Percentiles rank a stretch among this genome's conserved stretches.
Evolutionary conservation across 1,139 yeast species (phyloP).

Genomic region (Suhomyces chickasaworum): DNA sequence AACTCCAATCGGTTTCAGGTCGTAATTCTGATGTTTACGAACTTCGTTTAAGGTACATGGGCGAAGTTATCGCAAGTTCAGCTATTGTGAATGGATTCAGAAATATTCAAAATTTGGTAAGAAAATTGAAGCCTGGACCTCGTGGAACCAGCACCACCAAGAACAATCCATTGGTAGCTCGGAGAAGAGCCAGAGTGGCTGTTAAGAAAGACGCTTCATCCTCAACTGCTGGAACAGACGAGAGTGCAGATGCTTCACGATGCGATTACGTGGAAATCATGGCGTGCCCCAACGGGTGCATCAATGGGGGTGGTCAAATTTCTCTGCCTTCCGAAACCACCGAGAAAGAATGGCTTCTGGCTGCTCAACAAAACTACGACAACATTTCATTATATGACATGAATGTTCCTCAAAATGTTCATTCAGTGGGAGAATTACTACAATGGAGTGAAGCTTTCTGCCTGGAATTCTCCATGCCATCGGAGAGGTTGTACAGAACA

Average conservation of each 20-base stretch:
- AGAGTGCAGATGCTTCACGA: constrained; percentile 58
- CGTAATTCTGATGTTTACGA: constrained; percentile 79
- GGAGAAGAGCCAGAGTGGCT: constrained; percentile 40
- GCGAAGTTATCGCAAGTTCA: constrained; percentile 55
- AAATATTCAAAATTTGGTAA: constrained; percentile 88
- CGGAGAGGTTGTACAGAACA: constrained; percentile 45
- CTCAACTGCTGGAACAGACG: constrained; percentile 22
- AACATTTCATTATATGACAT: constrained; percentile 28
- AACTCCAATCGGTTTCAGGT: constrained; percentile 49
- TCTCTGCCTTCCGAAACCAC: constrained; percentile 43
- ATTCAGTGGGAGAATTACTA: constrained; percentile 18
- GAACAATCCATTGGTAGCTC: constrained; percentile 43
- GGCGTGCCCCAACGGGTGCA: constrained; percentile 99
- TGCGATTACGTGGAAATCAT: constrained; percentile 90
- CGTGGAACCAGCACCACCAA: constrained; percentile 19
- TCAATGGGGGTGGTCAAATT: constrained; percentile 95
- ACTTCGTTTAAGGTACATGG: constrained; percentile 48
- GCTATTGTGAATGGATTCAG: constrained; percentile 90
- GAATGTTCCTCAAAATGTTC: constrained; percentile 19
- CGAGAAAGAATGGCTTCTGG: constrained; percentile 47
- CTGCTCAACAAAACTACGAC: constrained; percentile 34
- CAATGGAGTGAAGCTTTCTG: constrained; percentile 41
- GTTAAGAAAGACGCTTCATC: constrained; percentile 23
- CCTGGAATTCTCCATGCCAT: constrained; percentile 29
- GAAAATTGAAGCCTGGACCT: constrained; percentile 63